Evolutionary conservation across 2,329 filamentous ascomycete species (phyloP), one percentile per base, ranked within the genome.

Genomic region (Penicillium sumatraense): DNA sequence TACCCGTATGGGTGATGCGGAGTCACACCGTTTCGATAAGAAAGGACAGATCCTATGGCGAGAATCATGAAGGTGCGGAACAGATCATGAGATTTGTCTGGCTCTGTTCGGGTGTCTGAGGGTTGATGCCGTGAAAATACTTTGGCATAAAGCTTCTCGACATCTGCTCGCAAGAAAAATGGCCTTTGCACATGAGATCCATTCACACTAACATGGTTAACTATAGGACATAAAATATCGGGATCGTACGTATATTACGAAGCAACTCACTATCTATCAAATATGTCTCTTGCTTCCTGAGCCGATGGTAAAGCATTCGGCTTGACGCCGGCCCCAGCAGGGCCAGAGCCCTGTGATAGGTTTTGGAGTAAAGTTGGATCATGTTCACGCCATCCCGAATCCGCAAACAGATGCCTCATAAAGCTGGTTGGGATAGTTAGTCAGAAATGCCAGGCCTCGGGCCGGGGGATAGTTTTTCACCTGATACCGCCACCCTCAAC

Each of bases 1-100:
- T 75, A 79, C 8, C 75, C 74, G 56, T 72, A 75, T 1, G 76
- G 75, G 60, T 78, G 74, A 27, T 74, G 63, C 8, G 56, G 18
- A 26, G 68, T 66, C 2, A 56, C 38, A 5, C 71, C 70, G 8
- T 62, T 65, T 4, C 74, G 68, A 53, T 72, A 72, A 0, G 69
- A 61, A 8, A 72, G 68, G 11, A 77, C 68, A 0, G 73, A 68
- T 1, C 70, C 71, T 3, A 77, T 69, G 0, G 74, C 74, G 31
- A 74, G 66, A 1, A 78, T 68, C 69, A 77, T 75, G 44, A 73
- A 74, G 2, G 70, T 52, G 0, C 70, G 65, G 53, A 74, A 77
- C 0, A 69, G 51, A 44, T 75, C 71, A 38, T 76, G 69, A 14
- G 27, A 26, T 6, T 21, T 14, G 18, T 41, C 7, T 69, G 69